Conservation (phyloP, 1,284 basidiomycete species). For the Ceratobasidium sp. region DNA sequence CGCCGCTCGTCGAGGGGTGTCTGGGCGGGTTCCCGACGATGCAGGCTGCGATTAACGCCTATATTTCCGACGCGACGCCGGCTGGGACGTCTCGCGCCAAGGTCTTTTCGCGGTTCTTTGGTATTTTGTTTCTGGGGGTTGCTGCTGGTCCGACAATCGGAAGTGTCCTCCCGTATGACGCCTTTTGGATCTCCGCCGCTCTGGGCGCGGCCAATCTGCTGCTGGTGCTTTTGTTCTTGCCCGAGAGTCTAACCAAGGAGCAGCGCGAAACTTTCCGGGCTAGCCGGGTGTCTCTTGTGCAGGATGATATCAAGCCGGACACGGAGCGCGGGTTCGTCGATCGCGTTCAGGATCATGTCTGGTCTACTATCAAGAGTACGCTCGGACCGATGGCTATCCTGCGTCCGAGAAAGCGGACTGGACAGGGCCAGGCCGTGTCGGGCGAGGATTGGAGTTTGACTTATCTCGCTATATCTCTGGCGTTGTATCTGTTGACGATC, state of each 20-base stretch:
- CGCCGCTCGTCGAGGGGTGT: conserved; percentile 83
- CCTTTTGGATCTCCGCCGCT: conserved; percentile 67
- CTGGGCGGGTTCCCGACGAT: conserved; percentile 84
- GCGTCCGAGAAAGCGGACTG: conserved; percentile 60
- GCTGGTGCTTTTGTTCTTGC: conserved; percentile 68
- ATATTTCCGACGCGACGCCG: conserved; percentile 80
- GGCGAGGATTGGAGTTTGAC: conserved; percentile 69
- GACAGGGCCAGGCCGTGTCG: conserved; percentile 49
- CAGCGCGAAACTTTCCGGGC: conserved; percentile 50
- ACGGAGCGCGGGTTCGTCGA: conserved; percentile 51
- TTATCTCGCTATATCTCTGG: conserved; percentile 61
- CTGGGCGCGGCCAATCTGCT: conserved; percentile 63
- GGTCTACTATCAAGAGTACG: conserved; percentile 44
- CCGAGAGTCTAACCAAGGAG: conserved; percentile 68
- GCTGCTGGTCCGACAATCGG: conserved; percentile 78
- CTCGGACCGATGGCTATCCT: conserved; percentile 67
- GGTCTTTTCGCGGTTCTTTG: conserved; percentile 82
- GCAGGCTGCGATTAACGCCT: conserved; percentile 82
- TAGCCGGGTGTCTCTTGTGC: conserved; percentile 39
- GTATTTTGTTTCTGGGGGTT: conserved; percentile 76
- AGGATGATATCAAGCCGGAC: conserved; percentile 50
- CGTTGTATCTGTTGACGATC: conserved; percentile 61
- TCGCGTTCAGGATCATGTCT: conserved; percentile 48
- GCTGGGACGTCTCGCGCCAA: conserved; percentile 72
- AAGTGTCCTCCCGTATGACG: conserved; percentile 62